Conservation (phyloP, 306 rosid genomes). For the Inga leiocalycina region DNA sequence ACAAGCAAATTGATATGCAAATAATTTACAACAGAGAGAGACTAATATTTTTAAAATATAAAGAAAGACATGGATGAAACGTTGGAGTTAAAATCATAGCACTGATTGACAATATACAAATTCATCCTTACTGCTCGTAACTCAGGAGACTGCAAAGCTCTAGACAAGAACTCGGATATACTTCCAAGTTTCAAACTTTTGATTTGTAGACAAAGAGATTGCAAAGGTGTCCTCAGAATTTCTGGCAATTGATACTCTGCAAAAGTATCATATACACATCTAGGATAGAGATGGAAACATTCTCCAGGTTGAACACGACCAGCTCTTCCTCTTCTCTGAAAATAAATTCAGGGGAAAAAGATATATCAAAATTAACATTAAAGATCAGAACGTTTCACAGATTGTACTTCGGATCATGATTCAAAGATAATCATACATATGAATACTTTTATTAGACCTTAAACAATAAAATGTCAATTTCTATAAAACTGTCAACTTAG, state of each 20-base stretch:
- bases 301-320: conserved; percentile 97
- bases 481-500: background rate
- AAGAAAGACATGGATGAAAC: conserved; percentile 2
- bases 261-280: conserved; percentile 82
- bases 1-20: conserved; percentile 29
- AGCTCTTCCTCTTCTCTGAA: conserved; percentile 99
- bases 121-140: conserved; percentile 66
- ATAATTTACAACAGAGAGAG: conserved; percentile 22
- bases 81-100: conserved; percentile 18
- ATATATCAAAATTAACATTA: conserved; percentile 16
- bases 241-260: conserved; percentile 93
- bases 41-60: background rate
- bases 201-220: conserved; percentile 95
- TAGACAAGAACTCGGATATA: conserved; percentile 85
- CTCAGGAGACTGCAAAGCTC: conserved; percentile 97
- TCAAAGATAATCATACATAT: conserved; percentile 1
- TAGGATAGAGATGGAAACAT: conserved; percentile 93
- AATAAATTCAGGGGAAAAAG: conserved; percentile 22
- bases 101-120: conserved; percentile 23
- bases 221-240: conserved; percentile 95
- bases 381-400: conserved; percentile 22
- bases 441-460: background rate
- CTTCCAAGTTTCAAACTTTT: conserved; percentile 93
- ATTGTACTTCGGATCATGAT: conserved; percentile 14
- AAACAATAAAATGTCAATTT: background rate